A percentile compares a stretch with the other conserved stretches of the same genome.
Conservation (phyloP, 2,329 filamentous ascomycete species). For the Bretziella fagacearum region DNA sequence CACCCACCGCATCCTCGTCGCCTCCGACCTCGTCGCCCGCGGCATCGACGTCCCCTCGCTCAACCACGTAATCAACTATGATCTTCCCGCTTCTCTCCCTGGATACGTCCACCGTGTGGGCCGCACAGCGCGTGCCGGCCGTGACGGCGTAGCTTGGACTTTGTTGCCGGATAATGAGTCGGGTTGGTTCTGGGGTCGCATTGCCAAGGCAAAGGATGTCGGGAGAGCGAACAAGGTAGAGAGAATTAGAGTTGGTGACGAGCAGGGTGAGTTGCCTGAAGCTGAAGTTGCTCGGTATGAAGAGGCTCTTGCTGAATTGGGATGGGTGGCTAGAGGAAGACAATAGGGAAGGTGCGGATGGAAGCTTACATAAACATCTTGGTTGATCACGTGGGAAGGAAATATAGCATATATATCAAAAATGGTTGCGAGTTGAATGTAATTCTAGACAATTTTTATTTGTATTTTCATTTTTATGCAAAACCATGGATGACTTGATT, state of each 20-base stretch:
- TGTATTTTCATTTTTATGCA: too few relatives aligned
- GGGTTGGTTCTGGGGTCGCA: conserved; percentile 80
- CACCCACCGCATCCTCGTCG: conserved; percentile 59
- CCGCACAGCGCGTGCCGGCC: conserved; percentile 70
- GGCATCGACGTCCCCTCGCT: conserved; percentile 70
- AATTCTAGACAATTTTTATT: too few relatives aligned
- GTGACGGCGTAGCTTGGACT: conserved; percentile 66
- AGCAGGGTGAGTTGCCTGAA: conserved; percentile 28
- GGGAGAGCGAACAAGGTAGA: conserved; percentile 29
- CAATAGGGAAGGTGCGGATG: not conserved
- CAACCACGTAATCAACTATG: conserved; percentile 83
- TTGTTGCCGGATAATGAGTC: conserved; percentile 68
- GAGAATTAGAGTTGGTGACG: conserved; percentile 25
- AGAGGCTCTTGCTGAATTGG: conserved; percentile 42
- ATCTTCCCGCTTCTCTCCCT: conserved; percentile 63
- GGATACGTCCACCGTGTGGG: conserved; percentile 87
- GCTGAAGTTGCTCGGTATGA: conserved; percentile 33
- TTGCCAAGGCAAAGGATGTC: conserved; percentile 42
- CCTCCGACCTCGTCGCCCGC: conserved; percentile 82
- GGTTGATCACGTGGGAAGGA: too few relatives aligned
- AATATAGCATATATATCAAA: too few relatives aligned
- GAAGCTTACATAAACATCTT: not conserved
- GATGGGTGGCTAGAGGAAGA: conserved; percentile 34
- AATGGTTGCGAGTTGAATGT: too few relatives aligned
- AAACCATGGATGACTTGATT: too few relatives aligned